Conservation (phyloP, 768 basidiomycete genomes). For the Dacryopinax primogenitus region DNA sequence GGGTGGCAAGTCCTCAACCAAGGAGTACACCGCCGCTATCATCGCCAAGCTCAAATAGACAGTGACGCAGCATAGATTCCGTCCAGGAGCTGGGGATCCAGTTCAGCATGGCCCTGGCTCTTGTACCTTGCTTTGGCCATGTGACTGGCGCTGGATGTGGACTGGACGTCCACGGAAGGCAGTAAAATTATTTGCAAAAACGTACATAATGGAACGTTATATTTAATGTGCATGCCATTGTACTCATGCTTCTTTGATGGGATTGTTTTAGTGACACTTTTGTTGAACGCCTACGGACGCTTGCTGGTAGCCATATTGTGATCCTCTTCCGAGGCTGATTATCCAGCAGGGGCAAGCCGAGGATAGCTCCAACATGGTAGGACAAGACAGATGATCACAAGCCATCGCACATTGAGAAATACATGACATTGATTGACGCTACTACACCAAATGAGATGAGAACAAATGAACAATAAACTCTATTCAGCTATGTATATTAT, state of each 20-base stretch:
- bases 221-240: background rate
- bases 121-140: slow-evolving; percentile 8
- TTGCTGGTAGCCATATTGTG: too few relatives aligned
- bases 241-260: background rate
- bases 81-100: background rate
- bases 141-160: background rate
- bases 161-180: background rate
- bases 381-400: too few relatives aligned
- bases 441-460: background rate
- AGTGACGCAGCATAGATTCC: background rate
- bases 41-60: slow-evolving; percentile 47
- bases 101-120: too few relatives aligned
- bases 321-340: too few relatives aligned
- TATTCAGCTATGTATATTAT: background rate
- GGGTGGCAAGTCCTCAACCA: slow-evolving; percentile 81
- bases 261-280: too few relatives aligned
- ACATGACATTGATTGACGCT: too few relatives aligned
- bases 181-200: slow-evolving; percentile 8
- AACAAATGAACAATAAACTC: background rate
- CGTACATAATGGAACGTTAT: slow-evolving; percentile 2
- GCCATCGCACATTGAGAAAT: too few relatives aligned
- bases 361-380: too few relatives aligned
- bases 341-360: too few relatives aligned
- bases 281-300: too few relatives aligned
- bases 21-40: slow-evolving; percentile 81